Conservation (phyloP, 495 filamentous ascomycete species). For the Terfezia claveryi region DNA sequence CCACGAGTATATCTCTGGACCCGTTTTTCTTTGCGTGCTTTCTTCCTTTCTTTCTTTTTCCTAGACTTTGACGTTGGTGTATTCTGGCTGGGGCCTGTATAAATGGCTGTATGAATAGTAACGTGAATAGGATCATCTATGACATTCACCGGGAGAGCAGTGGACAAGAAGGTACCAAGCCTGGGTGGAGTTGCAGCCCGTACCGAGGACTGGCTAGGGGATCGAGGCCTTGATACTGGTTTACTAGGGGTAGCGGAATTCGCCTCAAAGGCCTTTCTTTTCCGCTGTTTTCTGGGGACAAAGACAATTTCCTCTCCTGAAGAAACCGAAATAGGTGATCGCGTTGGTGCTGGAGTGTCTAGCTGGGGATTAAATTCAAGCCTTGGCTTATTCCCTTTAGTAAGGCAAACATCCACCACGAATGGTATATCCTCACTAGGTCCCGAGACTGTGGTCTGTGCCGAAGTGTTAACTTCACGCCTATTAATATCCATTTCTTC, state of each 20-base stretch:
- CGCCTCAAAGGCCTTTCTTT: neutral
- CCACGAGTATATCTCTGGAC: neutral
- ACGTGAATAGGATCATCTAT: neutral
- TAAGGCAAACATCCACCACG: neutral
- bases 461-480: neutral
- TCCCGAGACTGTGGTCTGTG: neutral
- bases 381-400: conserved; percentile 18
- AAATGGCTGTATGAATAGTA: neutral
- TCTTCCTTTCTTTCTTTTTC: neutral
- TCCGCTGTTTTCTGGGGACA: conserved; percentile 9
- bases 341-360: conserved; percentile 1
- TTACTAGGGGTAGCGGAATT: no score
- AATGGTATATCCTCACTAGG: neutral
- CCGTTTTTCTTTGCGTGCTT: neutral
- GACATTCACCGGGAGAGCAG: neutral
- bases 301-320: conserved; percentile 16
- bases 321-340: conserved; percentile 3
- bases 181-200: neutral
- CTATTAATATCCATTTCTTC: conserved; percentile 7
- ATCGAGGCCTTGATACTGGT: no score
- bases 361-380: neutral
- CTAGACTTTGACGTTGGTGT: neutral
- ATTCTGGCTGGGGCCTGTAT: neutral
- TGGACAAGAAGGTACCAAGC: neutral
- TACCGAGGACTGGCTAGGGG: neutral